Evolutionary conservation across 139 green algal genomes (phyloP), one percentile per base, ranked within the genome.

Genomic region (Chlamydomonas schloesseri): DNA sequence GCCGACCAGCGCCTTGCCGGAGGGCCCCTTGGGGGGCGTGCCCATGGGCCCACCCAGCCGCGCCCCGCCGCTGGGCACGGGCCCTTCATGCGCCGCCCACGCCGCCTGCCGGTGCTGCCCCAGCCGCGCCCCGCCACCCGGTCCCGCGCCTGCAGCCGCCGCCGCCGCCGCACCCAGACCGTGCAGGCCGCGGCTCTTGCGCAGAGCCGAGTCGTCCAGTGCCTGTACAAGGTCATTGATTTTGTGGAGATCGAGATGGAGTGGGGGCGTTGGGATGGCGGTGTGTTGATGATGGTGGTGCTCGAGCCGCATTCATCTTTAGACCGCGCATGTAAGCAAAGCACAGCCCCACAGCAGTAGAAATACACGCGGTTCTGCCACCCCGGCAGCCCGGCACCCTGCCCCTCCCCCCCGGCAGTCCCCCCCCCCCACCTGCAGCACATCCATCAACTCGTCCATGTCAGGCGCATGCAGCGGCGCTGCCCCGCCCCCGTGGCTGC

Each of bases 401-500:
- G n/a, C n/a, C n/a, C n/a, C n/a, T n/a, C n/a, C n/a, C n/a, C n/a
- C n/a, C n/a, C n/a, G n/a, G n/a, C n/a, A n/a, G n/a, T n/a, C 42
- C 42, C 42, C 42, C 42, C 5, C 6, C 8, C 72, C 3, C 68
- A 76, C 80, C 50, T 86, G 47, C 68, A 86, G 17, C 20, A 86
- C 80, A 14, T 86, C 80, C 67, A 86, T 58, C 33, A 86, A 28
- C 34, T 86, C 80, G 34, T 77, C 68, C 80, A 86, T 84, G 78
- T 84, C 78, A 29, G 78, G 78, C 17, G 64, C 64, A 18, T 84
- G 64, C 62, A 83, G 28, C 11, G 77, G 37, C 1, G 28, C 29
- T 0, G 62, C 36, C 26, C 21, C 24, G 31, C 17, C 31, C 68
- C 34, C 68, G 21, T 29, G 3, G 68, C 18, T 28, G 21, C 33